Conservation (phyloP, 495 filamentous ascomycete genomes). For the Delitschia confertaspora region DNA sequence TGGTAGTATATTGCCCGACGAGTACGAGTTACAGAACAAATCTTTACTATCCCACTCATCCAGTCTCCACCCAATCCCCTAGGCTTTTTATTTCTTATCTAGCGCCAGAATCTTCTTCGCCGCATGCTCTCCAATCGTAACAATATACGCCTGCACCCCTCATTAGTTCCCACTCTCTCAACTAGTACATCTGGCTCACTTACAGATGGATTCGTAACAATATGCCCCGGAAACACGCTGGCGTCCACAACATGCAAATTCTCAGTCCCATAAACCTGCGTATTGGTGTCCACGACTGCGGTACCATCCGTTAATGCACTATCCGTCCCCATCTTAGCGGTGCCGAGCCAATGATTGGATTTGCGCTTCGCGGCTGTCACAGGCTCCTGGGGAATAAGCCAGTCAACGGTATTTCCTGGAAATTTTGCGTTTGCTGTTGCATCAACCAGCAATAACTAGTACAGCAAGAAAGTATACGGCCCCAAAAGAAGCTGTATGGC, state of each 20-base stretch:
- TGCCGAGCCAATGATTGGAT: conserved; percentile 62
- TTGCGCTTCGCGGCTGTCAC: conserved; percentile 39
- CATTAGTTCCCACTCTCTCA: too few relatives aligned
- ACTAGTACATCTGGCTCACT: too few relatives aligned
- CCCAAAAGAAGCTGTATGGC: not conserved
- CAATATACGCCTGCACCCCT: too few relatives aligned
- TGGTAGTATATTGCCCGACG: too few relatives aligned
- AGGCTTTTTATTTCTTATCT: too few relatives aligned
- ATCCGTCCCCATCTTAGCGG: conserved; percentile 54
- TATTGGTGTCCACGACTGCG: conserved; percentile 44
- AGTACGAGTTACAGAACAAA: too few relatives aligned
- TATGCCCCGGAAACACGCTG: too few relatives aligned
- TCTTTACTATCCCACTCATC: too few relatives aligned
- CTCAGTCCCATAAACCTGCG: not conserved
- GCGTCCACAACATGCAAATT: conserved; percentile 11
- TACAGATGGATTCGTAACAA: too few relatives aligned
- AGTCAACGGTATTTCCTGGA: not conserved
- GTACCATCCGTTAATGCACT: conserved; percentile 55
- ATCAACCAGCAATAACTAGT: not conserved
- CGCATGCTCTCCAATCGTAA: too few relatives aligned
- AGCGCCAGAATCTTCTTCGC: too few relatives aligned
- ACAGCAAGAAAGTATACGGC: not conserved
- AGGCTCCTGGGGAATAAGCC: conserved; percentile 6
- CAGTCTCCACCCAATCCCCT: too few relatives aligned
- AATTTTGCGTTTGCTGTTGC: not conserved